Conservation (phyloP, 139 green algal genomes). For the Picochlorum sp. region DNA sequence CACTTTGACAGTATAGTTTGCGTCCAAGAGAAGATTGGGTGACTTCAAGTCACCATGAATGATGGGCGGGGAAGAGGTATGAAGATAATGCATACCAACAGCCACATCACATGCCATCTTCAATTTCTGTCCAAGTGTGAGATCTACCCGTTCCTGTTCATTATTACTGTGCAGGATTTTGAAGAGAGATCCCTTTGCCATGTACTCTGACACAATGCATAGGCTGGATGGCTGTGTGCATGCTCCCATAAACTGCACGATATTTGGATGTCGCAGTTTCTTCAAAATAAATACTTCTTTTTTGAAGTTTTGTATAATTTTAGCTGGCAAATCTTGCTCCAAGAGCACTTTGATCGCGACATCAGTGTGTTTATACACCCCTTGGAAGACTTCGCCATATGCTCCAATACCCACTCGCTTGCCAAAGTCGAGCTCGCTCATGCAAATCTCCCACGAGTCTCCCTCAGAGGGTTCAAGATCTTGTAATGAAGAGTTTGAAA, state of each 20-base stretch:
- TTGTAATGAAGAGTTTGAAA: no score
- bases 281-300: conserved; percentile 58
- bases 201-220: conserved; percentile 70
- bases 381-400: conserved; percentile 64
- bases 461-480: no score
- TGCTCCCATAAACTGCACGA: conserved; percentile 65
- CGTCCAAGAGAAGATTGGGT: conserved; percentile 68
- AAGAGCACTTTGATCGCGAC: conserved; percentile 88
- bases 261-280: conserved; percentile 54
- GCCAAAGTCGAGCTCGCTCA: conserved; percentile 48
- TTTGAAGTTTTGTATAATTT: conserved; percentile 34
- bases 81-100: conserved; percentile 64
- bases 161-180: conserved; percentile 43
- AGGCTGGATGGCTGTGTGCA: conserved; percentile 48
- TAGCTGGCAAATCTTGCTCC: conserved; percentile 53
- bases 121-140: conserved; percentile 55
- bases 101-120: conserved; percentile 77
- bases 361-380: conserved; percentile 72
- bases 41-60: conserved; percentile 74
- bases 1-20: conserved; percentile 81
- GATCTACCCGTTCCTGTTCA: background rate
- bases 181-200: conserved; percentile 54
- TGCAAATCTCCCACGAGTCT: conserved; percentile 58
- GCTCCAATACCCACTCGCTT: conserved; percentile 73
- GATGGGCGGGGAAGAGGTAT: conserved; percentile 60